These are phyloP conservation scores for Citeromyces matritensis DNA, from an alignment of 805 yeast species.

Conservation along the genomic window DNA sequence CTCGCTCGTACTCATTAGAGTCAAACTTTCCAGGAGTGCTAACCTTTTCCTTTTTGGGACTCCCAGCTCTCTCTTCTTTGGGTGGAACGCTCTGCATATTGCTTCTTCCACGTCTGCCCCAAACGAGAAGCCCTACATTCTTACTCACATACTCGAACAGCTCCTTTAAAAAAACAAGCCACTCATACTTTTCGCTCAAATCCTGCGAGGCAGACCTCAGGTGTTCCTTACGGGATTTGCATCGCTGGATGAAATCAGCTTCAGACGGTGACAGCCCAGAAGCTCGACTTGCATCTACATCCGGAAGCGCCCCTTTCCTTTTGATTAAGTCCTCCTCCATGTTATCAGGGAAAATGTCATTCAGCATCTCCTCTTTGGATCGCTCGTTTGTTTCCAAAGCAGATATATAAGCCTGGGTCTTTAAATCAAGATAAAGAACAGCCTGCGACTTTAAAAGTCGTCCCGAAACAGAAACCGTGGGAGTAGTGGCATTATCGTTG, in stretches of 20 bases:
- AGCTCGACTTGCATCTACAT: constrained; percentile 11
- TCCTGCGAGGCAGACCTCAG: constrained; percentile 31
- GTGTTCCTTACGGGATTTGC: constrained; percentile 54
- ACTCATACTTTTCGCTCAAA: constrained; percentile 62
- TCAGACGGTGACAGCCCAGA: constrained; percentile 56
- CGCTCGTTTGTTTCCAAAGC: constrained; percentile 59
- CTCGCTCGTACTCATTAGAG: not conserved
- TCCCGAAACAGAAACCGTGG: constrained; percentile 1
- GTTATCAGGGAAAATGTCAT: constrained; percentile 60
- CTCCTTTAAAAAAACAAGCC: constrained; percentile 74
- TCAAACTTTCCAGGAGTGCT: not conserved
- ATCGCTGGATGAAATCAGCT: constrained; percentile 59
- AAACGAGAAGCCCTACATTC: constrained; percentile 54
- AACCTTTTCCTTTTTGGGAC: not conserved
- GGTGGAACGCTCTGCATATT: constrained; percentile 2
- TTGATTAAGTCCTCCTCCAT: constrained; percentile 31
- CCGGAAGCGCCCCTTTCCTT: constrained; percentile 16
- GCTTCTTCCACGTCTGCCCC: constrained; percentile 37
- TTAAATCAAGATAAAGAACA: constrained; percentile 65
- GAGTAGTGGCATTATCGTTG: constrained; percentile 8
- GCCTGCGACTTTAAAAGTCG: constrained; percentile 68
- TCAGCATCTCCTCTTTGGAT: constrained; percentile 49
- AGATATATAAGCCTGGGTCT: constrained; percentile 90
- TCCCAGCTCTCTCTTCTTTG: not conserved
- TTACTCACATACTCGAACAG: constrained; percentile 65